A percentile compares a stretch with the other conserved stretches of the same genome.
Evolutionary conservation across 495 filamentous ascomycete genomes (phyloP).

Genomic region (Penicillium cosmopolitanum): DNA sequence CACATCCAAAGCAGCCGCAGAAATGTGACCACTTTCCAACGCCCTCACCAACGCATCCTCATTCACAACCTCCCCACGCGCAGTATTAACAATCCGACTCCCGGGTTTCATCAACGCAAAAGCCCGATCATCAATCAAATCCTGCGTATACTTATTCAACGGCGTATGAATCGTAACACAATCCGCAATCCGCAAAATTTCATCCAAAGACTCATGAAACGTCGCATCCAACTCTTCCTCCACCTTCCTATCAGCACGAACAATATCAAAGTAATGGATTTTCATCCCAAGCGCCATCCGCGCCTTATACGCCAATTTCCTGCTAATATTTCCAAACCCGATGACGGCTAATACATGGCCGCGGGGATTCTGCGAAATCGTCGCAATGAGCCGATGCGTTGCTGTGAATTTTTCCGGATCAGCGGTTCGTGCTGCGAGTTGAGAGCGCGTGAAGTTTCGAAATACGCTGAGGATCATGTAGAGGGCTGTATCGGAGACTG

Average conservation of each 20-base stretch:
- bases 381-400: constrained; percentile 55
- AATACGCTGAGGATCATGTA: constrained; percentile 65
- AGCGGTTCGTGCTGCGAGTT: constrained; percentile 39
- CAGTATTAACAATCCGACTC: constrained; percentile 66
- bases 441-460: constrained; percentile 61
- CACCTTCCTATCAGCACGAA: constrained; percentile 45
- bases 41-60: constrained; percentile 68
- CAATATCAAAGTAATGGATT: constrained; percentile 65
- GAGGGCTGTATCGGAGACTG: constrained; percentile 65
- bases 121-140: constrained; percentile 49
- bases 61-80: constrained; percentile 65
- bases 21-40: constrained; percentile 52
- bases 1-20: constrained; percentile 66
- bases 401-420: constrained; percentile 41
- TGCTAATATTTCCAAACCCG: constrained; percentile 67
- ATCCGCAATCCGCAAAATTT: constrained; percentile 57
- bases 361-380: constrained; percentile 51
- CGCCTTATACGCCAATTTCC: constrained; percentile 62
- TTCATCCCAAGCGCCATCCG: constrained; percentile 61
- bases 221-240: constrained; percentile 35
- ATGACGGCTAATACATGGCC: constrained; percentile 53
- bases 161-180: constrained; percentile 66
- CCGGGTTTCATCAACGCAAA: constrained; percentile 56
- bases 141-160: constrained; percentile 35
- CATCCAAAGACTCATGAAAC: constrained; percentile 53